A percentile compares a stretch with the other conserved stretches of the same genome.
Conservation (phyloP, 192 early-diverging fungal genomes). For the Backusella australiensis region DNA sequence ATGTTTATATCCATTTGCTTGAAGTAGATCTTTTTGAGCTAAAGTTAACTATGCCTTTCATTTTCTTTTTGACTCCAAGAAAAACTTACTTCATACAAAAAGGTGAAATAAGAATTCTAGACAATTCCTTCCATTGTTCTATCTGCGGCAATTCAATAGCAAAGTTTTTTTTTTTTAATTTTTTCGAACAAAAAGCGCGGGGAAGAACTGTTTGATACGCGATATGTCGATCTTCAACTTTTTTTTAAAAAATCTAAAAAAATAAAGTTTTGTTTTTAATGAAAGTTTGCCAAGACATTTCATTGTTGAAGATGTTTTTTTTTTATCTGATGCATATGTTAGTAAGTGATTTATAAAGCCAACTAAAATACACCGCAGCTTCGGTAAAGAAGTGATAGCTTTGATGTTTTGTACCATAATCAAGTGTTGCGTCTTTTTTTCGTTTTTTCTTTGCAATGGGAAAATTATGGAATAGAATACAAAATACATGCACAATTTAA, state of each 20-base stretch:
- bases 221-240: background rate
- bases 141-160: background rate
- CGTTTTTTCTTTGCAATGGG: background rate
- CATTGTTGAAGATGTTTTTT: background rate
- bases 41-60: background rate
- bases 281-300: background rate
- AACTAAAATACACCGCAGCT: background rate
- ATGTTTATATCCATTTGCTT: background rate
- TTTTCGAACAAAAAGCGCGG: background rate
- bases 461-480: background rate
- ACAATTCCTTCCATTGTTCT: background rate
- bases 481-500: conserved; percentile 3
- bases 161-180: background rate
- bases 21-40: background rate
- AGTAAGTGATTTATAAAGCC: background rate
- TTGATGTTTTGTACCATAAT: background rate
- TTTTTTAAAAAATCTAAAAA: background rate
- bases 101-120: background rate
- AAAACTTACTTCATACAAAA: background rate
- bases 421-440: background rate
- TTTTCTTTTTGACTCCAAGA: background rate
- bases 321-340: background rate
- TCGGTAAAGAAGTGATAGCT: background rate
- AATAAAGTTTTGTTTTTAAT: background rate
- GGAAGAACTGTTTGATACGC: background rate